Base-by-base conservation (phyloP, 2,329 filamentous ascomycete genomes). In the Neobulgaria alba region DNA sequence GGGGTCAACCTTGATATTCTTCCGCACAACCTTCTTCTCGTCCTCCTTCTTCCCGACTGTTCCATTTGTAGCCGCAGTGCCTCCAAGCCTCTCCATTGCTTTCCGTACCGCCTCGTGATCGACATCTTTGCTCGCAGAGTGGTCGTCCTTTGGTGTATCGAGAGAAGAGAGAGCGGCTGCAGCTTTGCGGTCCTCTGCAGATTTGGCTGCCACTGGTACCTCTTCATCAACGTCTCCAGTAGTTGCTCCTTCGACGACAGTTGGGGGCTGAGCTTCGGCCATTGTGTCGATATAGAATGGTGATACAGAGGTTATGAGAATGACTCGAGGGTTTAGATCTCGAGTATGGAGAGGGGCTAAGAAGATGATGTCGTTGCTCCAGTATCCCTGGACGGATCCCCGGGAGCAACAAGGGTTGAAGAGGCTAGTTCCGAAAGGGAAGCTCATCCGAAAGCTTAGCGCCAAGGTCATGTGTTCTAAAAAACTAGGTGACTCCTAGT, bases 121-220 rank as follows among this genome's bases (percentile, higher is more conserved):
- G 47, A 75, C 72, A 55, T 73, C 71, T 34, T 66, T 62, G 20
- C 73, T 68, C 12, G 12, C 7, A 26, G 7, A 12, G 12, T 26
- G 23, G 35, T 70, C 68, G 43, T 66, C 67, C 29, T 63, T 60
- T 32, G 66, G 61, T 4, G 48, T 43, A 58, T 86, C 82, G 51
- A 89, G 77, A 46, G 72, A 75, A 35, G 80, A 82, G 45, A 88
- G 75, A 20, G 83, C 84, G 5, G 79, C 79, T 30, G 81, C 81
- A 33, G 82, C 81, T 63, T 86, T 86, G 63, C 82, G 79, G 65
- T 86, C 82, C 63, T 87, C 82, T 57, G 82, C 82, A 31, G 74
- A 77, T 63, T 79, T 82, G 56, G 73, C 71, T 10, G 66, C 62
- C 14, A 52, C 47, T 10, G 56, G 62, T 51, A 69, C 62, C 52